phyloP scores from a whole-genome alignment of 495 filamentous ascomycete genomes.

The Talaromyces trachyspermus region DNA sequence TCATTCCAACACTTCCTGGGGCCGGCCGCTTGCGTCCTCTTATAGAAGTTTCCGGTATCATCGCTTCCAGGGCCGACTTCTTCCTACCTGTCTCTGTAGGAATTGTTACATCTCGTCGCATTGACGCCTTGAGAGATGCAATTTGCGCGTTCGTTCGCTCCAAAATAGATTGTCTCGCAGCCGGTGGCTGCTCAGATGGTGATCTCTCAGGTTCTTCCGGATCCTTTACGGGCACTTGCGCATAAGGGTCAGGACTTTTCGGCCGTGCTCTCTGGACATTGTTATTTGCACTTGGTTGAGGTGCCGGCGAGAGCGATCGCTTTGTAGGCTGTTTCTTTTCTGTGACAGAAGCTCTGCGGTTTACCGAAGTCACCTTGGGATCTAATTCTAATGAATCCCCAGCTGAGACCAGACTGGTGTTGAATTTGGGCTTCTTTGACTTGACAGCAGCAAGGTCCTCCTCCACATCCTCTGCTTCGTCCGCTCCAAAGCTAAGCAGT shows the following conservation, averaged over 20 bases:
- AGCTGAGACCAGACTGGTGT: constrained; percentile 70
- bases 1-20: constrained; percentile 32
- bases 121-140: constrained; percentile 80
- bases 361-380: constrained; percentile 13
- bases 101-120: constrained; percentile 67
- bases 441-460: constrained; percentile 50
- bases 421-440: constrained; percentile 83
- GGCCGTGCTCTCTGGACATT: constrained; percentile 21
- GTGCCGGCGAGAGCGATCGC: constrained; percentile 25
- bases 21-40: constrained; percentile 72
- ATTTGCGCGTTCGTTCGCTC: constrained; percentile 89
- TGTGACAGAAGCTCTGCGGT: not conserved
- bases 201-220: constrained; percentile 43
- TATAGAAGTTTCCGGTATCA: constrained; percentile 76
- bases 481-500: constrained; percentile 82
- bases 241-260: constrained; percentile 29
- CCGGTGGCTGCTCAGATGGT: constrained; percentile 34
- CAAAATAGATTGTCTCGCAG: constrained; percentile 49
- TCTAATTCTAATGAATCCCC: constrained; percentile 29
- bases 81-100: constrained; percentile 50
- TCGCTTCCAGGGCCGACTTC: constrained; percentile 64
- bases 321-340: constrained; percentile 16
- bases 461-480: constrained; percentile 62
- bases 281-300: constrained; percentile 10
- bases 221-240: constrained; percentile 39